These are phyloP conservation scores for Rubus idaeus DNA, from an alignment of 306 rosid species.

Conservation along the genomic window DNA sequence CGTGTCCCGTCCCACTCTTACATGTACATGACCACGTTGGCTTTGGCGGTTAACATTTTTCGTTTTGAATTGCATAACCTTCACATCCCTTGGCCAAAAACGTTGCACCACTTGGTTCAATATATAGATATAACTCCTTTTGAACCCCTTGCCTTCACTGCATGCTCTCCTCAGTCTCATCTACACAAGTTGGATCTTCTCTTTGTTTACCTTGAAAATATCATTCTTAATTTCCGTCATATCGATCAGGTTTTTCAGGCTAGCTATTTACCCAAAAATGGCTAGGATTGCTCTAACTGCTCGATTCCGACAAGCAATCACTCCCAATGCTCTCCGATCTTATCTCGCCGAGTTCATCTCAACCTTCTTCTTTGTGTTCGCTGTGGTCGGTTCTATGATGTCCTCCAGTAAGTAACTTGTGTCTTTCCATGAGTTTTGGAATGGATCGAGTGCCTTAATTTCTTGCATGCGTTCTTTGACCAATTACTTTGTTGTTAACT, in stretches of 20 bases:
- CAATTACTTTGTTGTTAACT: not conserved
- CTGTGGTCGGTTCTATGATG: conserved; percentile 67
- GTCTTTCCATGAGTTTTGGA: not conserved
- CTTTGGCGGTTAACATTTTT: not conserved
- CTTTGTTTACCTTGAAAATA: not conserved
- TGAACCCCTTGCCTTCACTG: not conserved
- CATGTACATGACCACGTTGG: not conserved
- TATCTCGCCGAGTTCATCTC: conserved; percentile 84
- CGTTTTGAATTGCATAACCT: conserved; percentile 8
- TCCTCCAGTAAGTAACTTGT: conserved; percentile 56
- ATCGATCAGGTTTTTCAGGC: not conserved
- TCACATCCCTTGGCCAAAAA: conserved; percentile 10
- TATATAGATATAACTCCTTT: conserved; percentile 1
- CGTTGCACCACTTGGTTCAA: not conserved
- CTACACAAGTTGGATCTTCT: not conserved
- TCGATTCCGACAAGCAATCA: conserved; percentile 54
- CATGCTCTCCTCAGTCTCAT: not conserved
- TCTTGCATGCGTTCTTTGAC: not conserved
- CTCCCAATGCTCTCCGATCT: conserved; percentile 64
- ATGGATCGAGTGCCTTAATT: not conserved
- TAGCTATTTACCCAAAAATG: conserved; percentile 30
- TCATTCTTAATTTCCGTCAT: too few species aligned
- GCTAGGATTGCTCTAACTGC: conserved; percentile 45
- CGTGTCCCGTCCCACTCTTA: not conserved
- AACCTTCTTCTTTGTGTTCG: conserved; percentile 76